Evolutionary conservation across 495 filamentous ascomycete species (phyloP).

Genomic region (Xylaria longipes): DNA sequence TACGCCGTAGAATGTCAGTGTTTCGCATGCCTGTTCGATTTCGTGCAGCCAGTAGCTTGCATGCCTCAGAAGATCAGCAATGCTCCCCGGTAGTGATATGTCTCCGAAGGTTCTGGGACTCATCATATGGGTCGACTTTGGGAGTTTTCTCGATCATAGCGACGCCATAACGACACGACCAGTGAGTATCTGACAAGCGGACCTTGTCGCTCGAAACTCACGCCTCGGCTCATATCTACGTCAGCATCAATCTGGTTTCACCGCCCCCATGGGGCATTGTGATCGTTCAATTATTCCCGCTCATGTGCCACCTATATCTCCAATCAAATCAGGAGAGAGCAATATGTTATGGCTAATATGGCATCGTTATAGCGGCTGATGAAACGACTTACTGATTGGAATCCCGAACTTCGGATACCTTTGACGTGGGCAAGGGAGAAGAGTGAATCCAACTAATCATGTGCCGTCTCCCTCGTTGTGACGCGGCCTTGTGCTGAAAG

Average conservation of each 20-base stretch:
- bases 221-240: conserved; percentile 10
- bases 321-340: not conserved
- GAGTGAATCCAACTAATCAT: not conserved
- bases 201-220: not conserved
- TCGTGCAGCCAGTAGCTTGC: conserved; percentile 18
- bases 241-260: conserved; percentile 3
- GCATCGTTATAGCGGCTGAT: not conserved
- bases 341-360: not conserved
- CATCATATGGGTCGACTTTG: not conserved
- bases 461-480: not conserved
- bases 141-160: not conserved
- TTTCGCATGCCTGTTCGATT: conserved; percentile 20
- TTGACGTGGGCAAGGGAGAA: not conserved
- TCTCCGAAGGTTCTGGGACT: not conserved
- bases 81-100: not conserved
- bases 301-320: conserved; percentile 11
- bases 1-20: conserved; percentile 7
- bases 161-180: not conserved
- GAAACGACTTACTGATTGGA: not conserved
- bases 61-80: conserved; percentile 16
- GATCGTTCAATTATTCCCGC: not conserved
- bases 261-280: not conserved
- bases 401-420: not conserved
- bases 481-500: conserved; percentile 2
- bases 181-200: not conserved